phyloP scores from a whole-genome alignment of 2,329 filamentous ascomycete genomes.

The Fusarium austroafricanum region DNA sequence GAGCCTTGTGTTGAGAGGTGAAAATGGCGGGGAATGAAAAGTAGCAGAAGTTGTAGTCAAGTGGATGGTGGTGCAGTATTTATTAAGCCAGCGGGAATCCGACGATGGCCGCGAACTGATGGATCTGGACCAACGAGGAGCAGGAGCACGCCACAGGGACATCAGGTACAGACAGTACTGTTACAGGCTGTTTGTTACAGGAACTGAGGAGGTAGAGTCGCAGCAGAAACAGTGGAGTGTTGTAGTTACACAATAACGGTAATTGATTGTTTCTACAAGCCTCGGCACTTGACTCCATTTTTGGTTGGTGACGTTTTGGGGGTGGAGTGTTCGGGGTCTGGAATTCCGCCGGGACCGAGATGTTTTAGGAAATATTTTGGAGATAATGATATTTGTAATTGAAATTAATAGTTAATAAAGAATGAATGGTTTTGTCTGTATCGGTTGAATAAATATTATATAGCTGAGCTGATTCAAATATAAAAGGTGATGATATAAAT shows the following conservation, averaged over 20 bases:
- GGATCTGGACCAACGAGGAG: constrained; percentile 16
- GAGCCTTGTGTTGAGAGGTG: constrained; percentile 29
- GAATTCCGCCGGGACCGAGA: constrained; percentile 40
- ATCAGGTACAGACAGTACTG: constrained; percentile 8
- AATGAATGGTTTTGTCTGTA: not conserved
- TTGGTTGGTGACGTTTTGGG: constrained; percentile 38
- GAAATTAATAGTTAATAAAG: no score
- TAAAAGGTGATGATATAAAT: not conserved
- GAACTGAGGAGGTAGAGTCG: not conserved
- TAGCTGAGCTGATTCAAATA: not conserved
- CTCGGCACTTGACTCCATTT: constrained; percentile 40
- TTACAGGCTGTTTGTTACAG: not conserved
- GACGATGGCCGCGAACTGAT: constrained; percentile 5
- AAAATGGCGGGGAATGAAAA: constrained; percentile 25
- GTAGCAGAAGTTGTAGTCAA: not conserved
- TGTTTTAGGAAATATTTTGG: not conserved
- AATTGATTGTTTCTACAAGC: constrained; percentile 29
- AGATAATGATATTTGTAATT: constrained; percentile 23
- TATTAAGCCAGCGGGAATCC: constrained; percentile 30
- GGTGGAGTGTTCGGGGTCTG: constrained; percentile 34
- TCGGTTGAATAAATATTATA: not conserved
- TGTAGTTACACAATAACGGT: constrained; percentile 1
- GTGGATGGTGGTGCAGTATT: constrained; percentile 28
- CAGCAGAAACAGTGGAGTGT: not conserved
- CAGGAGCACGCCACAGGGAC: constrained; percentile 26